These are phyloP conservation scores for Cyberlindnera americana DNA, from an alignment of 805 yeast genomes.

Conservation along the genomic window DNA sequence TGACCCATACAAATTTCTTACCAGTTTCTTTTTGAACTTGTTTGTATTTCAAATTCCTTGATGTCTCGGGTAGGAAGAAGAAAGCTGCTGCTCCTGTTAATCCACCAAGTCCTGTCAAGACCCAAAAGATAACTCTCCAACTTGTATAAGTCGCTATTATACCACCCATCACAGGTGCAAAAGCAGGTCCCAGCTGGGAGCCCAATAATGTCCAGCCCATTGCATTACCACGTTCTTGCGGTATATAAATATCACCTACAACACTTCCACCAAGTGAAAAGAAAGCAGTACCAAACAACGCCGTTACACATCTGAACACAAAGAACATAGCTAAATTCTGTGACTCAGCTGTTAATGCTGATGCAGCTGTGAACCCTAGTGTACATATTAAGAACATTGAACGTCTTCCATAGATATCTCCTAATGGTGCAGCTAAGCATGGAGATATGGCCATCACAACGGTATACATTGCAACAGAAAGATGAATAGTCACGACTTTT, in stretches of 20 bases:
- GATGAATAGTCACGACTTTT: constrained; percentile 4
- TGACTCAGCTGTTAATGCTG: constrained; percentile 40
- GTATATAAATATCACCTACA: constrained; percentile 40
- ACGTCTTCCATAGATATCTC: constrained; percentile 49
- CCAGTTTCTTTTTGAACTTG: constrained; percentile 25
- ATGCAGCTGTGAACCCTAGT: constrained; percentile 27
- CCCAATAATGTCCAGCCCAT: constrained; percentile 49
- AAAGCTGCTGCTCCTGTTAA: constrained; percentile 31
- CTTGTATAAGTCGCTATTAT: constrained; percentile 45
- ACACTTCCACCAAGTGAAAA: constrained; percentile 50
- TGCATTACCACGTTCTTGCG: constrained; percentile 47
- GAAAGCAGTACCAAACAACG: constrained; percentile 52
- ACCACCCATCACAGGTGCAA: constrained; percentile 56
- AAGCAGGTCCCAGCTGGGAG: constrained; percentile 50
- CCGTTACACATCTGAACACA: constrained; percentile 46
- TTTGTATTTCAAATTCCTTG: constrained; percentile 4
- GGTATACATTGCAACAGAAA: constrained; percentile 5
- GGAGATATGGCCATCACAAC: constrained; percentile 49
- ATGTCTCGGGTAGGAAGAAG: constrained; percentile 46
- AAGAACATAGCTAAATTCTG: constrained; percentile 50
- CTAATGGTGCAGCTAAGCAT: constrained; percentile 44
- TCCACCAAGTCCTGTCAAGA: constrained; percentile 43
- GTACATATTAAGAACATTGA: constrained; percentile 40
- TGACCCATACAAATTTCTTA: constrained; percentile 43
- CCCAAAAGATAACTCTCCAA: constrained; percentile 53